Evolutionary conservation across 257 asterid species (phyloP).

Genomic region (Solanum virginianum): DNA sequence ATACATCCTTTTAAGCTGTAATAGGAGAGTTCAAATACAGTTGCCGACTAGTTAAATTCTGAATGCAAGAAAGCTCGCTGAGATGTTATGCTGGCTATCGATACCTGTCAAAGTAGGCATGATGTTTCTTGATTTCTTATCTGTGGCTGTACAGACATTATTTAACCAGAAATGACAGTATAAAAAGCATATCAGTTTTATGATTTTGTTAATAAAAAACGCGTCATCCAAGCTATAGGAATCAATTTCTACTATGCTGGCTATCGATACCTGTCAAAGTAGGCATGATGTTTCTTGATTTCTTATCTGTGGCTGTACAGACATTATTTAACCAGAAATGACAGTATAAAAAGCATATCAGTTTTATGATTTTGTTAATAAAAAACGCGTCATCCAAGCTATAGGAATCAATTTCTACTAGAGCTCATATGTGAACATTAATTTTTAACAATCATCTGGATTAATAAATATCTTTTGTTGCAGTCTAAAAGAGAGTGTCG

Average conservation of each 20-base stretch:
- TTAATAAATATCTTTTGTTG: slow-evolving; percentile 1
- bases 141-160: not conserved
- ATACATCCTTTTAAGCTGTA: not conserved
- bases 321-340: not conserved
- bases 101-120: not conserved
- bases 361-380: not conserved
- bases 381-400: not conserved
- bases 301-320: not conserved
- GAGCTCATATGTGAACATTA: not conserved
- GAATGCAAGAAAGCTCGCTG: not conserved
- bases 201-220: not conserved
- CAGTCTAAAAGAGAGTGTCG: slow-evolving; percentile 84
- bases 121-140: not conserved
- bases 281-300: not conserved
- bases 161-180: not conserved
- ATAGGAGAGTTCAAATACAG: not conserved
- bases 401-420: not conserved
- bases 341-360: not conserved
- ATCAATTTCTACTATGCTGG: not conserved
- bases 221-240: not conserved
- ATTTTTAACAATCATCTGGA: not conserved
- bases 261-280: not conserved
- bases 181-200: not conserved
- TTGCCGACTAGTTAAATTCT: not conserved
- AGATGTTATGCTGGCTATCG: not conserved